Conservation (phyloP, 2,329 filamentous ascomycete species). For the Bimuria novae-zelandiae region DNA sequence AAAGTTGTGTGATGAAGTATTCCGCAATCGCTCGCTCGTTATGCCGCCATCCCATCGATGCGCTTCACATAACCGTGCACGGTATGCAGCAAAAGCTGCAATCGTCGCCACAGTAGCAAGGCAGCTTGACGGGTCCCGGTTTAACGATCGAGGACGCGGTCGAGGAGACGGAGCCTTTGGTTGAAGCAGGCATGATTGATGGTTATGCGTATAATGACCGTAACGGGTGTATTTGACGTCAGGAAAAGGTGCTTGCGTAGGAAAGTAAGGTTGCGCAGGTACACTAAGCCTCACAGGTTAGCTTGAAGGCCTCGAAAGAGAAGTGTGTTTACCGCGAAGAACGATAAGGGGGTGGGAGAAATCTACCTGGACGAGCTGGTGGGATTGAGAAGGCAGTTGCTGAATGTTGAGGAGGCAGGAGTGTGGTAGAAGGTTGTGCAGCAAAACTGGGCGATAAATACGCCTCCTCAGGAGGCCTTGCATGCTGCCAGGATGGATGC, state of each 20-base stretch:
- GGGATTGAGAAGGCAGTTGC: background rate
- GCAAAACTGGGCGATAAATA: constrained; percentile 5
- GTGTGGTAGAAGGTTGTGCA: background rate
- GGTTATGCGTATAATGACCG: background rate
- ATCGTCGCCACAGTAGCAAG: constrained; percentile 36
- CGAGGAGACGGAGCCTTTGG: constrained; percentile 35
- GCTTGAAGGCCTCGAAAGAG: too few species aligned
- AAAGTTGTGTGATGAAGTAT: too few species aligned
- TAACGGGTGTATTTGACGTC: background rate
- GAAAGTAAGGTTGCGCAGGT: background rate
- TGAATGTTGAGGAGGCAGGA: background rate
- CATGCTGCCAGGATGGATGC: constrained; percentile 15
- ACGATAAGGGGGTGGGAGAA: too few species aligned
- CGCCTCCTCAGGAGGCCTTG: background rate
- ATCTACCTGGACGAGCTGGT: background rate
- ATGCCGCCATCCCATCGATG: background rate
- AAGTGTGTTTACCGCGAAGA: too few species aligned
- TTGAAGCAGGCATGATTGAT: constrained; percentile 38
- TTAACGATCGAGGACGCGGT: constrained; percentile 41
- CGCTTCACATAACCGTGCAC: constrained; percentile 43
- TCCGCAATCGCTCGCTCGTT: background rate
- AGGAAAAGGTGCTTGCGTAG: background rate
- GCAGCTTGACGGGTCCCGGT: constrained; percentile 38
- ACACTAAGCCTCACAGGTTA: background rate
- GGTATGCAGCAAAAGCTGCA: constrained; percentile 43